A percentile compares a stretch with the other conserved stretches of the same genome.
Conservation (phyloP, 192 early-diverging fungal genomes). For the Coemansia sp. region DNA sequence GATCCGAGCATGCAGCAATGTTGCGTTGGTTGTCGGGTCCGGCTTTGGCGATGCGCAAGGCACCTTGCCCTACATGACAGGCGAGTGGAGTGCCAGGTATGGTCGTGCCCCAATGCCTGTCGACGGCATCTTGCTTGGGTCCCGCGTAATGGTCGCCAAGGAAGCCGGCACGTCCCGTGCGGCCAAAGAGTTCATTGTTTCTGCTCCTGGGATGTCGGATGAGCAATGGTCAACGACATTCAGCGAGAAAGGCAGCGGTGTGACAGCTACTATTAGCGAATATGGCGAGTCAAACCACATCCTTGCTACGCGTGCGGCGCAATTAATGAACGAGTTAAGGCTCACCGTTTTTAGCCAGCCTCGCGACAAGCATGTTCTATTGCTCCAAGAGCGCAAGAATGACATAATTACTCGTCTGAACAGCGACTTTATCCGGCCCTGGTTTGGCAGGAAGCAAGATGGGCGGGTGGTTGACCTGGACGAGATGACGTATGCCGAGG, state of each 20-base stretch:
- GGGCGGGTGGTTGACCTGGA: conserved; percentile 77
- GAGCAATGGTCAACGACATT: conserved; percentile 85
- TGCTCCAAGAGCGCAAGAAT: conserved; percentile 64
- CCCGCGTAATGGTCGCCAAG: conserved; percentile 90
- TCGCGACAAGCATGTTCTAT: conserved; percentile 73
- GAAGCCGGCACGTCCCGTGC: conserved; percentile 60
- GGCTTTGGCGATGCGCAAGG: conserved; percentile 87
- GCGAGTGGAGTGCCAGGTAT: conserved; percentile 81
- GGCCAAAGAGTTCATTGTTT: conserved; percentile 61
- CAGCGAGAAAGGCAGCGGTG: conserved; percentile 74
- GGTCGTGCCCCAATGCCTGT: conserved; percentile 92
- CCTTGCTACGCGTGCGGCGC: conserved; percentile 81
- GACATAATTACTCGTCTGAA: conserved; percentile 82
- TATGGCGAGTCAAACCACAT: conserved; percentile 93
- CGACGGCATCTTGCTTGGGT: conserved; percentile 92
- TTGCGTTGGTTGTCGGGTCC: conserved; percentile 86
- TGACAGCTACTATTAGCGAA: conserved; percentile 87
- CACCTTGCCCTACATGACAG: conserved; percentile 87
- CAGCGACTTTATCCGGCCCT: conserved; percentile 73
- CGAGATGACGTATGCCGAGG: conserved; percentile 94
- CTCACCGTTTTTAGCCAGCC: conserved; percentile 80
- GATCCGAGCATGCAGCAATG: conserved; percentile 78
- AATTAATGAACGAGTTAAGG: conserved; percentile 80
- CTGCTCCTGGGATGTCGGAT: conserved; percentile 78
- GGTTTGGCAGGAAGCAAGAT: conserved; percentile 87